Conservation (phyloP, 805 yeast genomes). For the Lipomyces chichibuensis region DNA sequence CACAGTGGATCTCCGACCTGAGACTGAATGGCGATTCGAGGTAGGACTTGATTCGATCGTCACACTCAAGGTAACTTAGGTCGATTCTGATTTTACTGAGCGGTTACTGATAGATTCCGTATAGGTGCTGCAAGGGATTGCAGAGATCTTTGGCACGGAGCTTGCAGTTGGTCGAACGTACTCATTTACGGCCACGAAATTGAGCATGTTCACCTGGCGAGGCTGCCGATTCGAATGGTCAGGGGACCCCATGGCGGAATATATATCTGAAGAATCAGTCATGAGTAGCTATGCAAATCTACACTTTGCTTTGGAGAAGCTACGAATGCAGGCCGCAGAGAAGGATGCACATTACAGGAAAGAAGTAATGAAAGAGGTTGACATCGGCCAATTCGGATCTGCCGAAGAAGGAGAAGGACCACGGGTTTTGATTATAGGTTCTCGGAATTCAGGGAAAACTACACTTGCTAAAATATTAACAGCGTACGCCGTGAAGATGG, state of each 20-base stretch:
- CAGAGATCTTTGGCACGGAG: slow-evolving; percentile 93
- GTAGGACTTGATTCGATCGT: slow-evolving; percentile 57
- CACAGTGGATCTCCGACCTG: slow-evolving; percentile 40
- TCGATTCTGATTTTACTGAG: background rate
- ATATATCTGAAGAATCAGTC: slow-evolving; percentile 71
- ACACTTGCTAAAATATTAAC: slow-evolving; percentile 67
- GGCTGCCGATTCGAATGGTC: slow-evolving; percentile 65
- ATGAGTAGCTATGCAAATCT: slow-evolving; percentile 66
- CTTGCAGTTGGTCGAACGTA: slow-evolving; percentile 71
- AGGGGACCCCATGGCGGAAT: slow-evolving; percentile 49
- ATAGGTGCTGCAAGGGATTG: slow-evolving; percentile 63
- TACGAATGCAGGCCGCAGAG: slow-evolving; percentile 43
- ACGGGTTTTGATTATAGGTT: slow-evolving; percentile 74
- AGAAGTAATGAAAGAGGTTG: slow-evolving; percentile 36
- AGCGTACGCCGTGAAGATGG: slow-evolving; percentile 76
- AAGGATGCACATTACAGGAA: slow-evolving; percentile 38
- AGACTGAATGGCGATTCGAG: slow-evolving; percentile 78
- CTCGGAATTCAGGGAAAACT: slow-evolving; percentile 75
- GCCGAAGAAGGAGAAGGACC: slow-evolving; percentile 46
- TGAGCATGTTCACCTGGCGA: slow-evolving; percentile 61
- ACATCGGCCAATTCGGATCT: slow-evolving; percentile 37
- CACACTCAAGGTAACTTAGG: slow-evolving; percentile 51
- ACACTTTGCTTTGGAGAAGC: slow-evolving; percentile 73
- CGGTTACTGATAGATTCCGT: background rate
- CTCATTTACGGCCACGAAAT: slow-evolving; percentile 57